Percentiles rank a stretch among this genome's conserved stretches.
These are phyloP conservation scores for Nothophoma quercina DNA, from an alignment of 2,329 filamentous ascomycete species.

Conservation along the genomic window DNA sequence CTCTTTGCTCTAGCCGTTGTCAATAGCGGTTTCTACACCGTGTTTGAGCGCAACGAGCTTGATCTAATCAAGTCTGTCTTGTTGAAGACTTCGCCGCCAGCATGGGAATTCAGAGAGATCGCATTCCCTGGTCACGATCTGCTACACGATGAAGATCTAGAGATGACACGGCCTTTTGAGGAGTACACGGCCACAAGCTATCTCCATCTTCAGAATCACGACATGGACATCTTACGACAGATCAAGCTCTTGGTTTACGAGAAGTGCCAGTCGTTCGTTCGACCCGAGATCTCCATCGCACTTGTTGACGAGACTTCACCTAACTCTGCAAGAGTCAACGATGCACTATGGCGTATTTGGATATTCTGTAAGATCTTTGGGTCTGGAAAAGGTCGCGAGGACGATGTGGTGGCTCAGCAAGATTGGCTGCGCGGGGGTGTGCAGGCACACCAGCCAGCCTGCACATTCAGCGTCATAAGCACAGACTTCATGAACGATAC, in stretches of 20 bases:
- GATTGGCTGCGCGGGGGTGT: constrained; percentile 69
- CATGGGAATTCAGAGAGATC: constrained; percentile 68
- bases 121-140: constrained; percentile 59
- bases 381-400: constrained; percentile 63
- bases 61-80: constrained; percentile 60
- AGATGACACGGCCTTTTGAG: constrained; percentile 56
- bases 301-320: constrained; percentile 57
- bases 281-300: constrained; percentile 63
- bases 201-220: constrained; percentile 59
- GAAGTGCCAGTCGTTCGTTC: constrained; percentile 63
- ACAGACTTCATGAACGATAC: constrained; percentile 62
- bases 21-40: constrained; percentile 63
- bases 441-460: constrained; percentile 58
- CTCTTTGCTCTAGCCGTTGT: constrained; percentile 63
- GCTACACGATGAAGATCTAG: constrained; percentile 48
- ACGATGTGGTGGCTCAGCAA: constrained; percentile 66
- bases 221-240: constrained; percentile 61
- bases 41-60: constrained; percentile 66
- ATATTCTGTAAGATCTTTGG: constrained; percentile 71
- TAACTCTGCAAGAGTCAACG: constrained; percentile 62
- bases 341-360: constrained; percentile 72
- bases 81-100: constrained; percentile 63
- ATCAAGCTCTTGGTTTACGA: constrained; percentile 65
- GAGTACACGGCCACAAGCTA: constrained; percentile 64
- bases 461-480: constrained; percentile 56